Evolutionary conservation across 2,329 filamentous ascomycete genomes (phyloP), one percentile per base, ranked within the genome.

Genomic region (Fusarium piperis): DNA sequence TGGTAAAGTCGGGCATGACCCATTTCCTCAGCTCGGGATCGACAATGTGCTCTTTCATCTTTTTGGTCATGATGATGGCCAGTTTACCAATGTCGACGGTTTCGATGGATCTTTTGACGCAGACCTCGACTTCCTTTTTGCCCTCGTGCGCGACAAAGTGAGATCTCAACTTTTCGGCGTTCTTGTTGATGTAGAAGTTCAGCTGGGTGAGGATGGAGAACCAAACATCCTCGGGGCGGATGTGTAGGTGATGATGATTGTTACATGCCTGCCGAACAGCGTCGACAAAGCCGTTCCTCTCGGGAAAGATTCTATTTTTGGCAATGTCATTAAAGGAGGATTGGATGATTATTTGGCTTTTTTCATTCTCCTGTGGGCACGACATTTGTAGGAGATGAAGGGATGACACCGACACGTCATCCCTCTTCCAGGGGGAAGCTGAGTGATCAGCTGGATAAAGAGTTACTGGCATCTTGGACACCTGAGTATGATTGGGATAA

Each of bases 141-240:
- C 23, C 64, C 5, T 64, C 23, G n/a, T 67, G 60, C 2, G 33
- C 33, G 2, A 64, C 60, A 1, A 64, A 67, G n/a, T 59, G 39
- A 18, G n/a, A 23, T 12, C 84, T 79, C 7, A 88, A 76, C n/a
- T 83, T 75, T 67, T 87, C 83, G 5, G 84, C 79, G 65, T 87
- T 77, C 2, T 74, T 79, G 56, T 86, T 86, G 71, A 88, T 77
- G 67, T 81, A 86, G 61, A 82, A 77, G 70, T 79, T 83, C 2
- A 88, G 69, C 66, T 89, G 86, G 0, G 81, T 79, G 1, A 88
- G 72, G 66, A 88, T 86, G 7, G 85, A 77, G 48, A 87, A 80
- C 86, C 86, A 89, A 16, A 88, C 73, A 64, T 89, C 86, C 30
- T 89, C 86, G 0, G 86, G 86, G 1, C 86, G 83, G 51, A 88